These are phyloP conservation scores for Epithele typhae DNA, from an alignment of 768 basidiomycete genomes.

Conservation along the genomic window DNA sequence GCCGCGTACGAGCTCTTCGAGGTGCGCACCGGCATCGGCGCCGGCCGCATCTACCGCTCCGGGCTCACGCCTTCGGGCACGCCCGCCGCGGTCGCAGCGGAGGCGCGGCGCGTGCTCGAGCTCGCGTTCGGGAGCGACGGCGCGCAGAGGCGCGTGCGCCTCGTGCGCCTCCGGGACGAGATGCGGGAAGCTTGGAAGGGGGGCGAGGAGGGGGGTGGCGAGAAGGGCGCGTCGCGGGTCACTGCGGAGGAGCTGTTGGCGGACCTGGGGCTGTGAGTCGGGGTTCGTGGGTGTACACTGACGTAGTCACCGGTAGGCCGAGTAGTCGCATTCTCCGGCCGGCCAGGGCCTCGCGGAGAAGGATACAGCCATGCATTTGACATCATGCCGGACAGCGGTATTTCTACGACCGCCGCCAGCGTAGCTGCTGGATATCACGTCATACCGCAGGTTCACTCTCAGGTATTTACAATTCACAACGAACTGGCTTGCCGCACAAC, in stretches of 20 bases:
- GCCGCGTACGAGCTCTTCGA: conserved; percentile 26
- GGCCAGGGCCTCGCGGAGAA: too few species aligned
- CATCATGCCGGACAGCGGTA: too few species aligned
- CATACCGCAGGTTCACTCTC: too few species aligned
- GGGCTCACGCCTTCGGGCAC: conserved; percentile 17
- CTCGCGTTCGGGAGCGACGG: conserved; percentile 23
- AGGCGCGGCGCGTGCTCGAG: conserved; percentile 17
- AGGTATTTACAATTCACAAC: too few species aligned
- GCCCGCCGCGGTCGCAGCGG: conserved; percentile 18
- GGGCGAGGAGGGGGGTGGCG: conserved; percentile 2
- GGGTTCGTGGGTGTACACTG: too few species aligned
- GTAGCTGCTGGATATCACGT: too few species aligned
- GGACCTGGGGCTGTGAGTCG: background rate
- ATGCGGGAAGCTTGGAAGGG: conserved; percentile 6
- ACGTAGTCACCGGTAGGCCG: too few species aligned
- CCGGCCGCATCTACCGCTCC: conserved; percentile 13
- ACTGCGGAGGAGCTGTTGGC: conserved; percentile 5
- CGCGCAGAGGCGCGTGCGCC: conserved; percentile 18
- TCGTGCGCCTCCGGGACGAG: conserved; percentile 2
- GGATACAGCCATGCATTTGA: too few species aligned
- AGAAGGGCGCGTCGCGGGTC: background rate
- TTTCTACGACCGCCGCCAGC: too few species aligned
- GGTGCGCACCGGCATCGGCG: conserved; percentile 18
- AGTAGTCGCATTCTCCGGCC: too few species aligned
- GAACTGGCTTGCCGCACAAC: too few species aligned